A percentile compares a stretch with the other conserved stretches of the same genome.
These are phyloP conservation scores for Funneliformis caledonium DNA, from an alignment of 371 early-diverging fungal genomes.

Conservation along the genomic window DNA sequence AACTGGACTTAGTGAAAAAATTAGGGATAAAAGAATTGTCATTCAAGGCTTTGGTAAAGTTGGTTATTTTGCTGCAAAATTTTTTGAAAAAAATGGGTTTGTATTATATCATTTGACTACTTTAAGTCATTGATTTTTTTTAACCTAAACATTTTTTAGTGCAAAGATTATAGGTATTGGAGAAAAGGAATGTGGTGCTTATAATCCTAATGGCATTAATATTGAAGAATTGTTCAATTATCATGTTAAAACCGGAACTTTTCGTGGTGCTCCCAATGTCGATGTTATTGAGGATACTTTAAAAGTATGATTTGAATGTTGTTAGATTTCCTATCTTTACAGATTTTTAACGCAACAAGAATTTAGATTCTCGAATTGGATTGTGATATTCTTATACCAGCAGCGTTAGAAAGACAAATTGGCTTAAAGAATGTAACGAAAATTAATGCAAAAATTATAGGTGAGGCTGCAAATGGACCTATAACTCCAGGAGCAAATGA, in stretches of 20 bases:
- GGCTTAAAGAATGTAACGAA: conserved; percentile 75
- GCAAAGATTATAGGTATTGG: conserved; percentile 84
- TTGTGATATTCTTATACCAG: conserved; percentile 86
- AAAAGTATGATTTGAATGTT: conserved; percentile 45
- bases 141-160: conserved; percentile 37
- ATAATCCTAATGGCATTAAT: conserved; percentile 74
- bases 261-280: conserved; percentile 71
- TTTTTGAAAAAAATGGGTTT: conserved; percentile 79
- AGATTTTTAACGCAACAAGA: background rate
- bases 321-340: too few species aligned
- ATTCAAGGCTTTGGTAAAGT: conserved; percentile 94
- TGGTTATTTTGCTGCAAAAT: conserved; percentile 88
- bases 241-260: conserved; percentile 67
- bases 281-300: conserved; percentile 67
- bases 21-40: conserved; percentile 70
- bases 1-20: conserved; percentile 71
- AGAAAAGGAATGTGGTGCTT: conserved; percentile 75
- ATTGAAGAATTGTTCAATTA: conserved; percentile 73
- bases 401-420: conserved; percentile 89
- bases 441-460: conserved; percentile 86
- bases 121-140: background rate
- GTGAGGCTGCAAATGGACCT: conserved; percentile 91
- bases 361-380: conserved; percentile 65
- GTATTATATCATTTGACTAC: conserved; percentile 5
- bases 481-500: conserved; percentile 83